Percentiles rank a stretch among this genome's conserved stretches.
Evolutionary conservation across 495 filamentous ascomycete genomes (phyloP).

Genomic region (Penicillium egyptiacum): DNA sequence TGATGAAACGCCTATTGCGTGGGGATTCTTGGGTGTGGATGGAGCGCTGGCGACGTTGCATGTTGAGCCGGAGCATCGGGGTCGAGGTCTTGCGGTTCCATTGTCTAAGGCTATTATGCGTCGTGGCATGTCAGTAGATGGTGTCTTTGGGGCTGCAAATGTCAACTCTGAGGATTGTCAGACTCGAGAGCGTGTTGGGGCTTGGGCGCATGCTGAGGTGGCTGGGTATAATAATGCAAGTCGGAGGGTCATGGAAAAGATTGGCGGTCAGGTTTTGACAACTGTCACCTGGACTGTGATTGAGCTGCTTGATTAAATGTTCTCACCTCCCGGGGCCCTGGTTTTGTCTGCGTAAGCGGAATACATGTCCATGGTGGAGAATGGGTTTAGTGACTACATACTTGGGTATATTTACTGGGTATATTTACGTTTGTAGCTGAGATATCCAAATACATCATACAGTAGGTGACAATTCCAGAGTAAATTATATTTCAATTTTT

Average conservation of each 20-base stretch:
- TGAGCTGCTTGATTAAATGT: constrained; percentile 27
- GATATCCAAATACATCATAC: background rate
- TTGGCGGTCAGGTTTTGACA: constrained; percentile 43
- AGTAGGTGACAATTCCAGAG: background rate
- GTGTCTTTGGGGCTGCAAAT: constrained; percentile 23
- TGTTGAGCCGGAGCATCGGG: constrained; percentile 50
- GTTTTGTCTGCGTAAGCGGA: background rate
- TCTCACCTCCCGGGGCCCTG: background rate
- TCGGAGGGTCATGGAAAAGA: constrained; percentile 50
- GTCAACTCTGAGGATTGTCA: constrained; percentile 10
- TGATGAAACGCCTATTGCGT: constrained; percentile 41
- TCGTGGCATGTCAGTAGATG: constrained; percentile 25
- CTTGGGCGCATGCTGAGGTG: constrained; percentile 51
- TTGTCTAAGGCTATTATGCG: constrained; percentile 41
- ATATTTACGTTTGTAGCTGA: background rate
- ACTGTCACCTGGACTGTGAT: constrained; percentile 44
- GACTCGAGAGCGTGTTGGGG: constrained; percentile 6
- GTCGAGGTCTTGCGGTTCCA: constrained; percentile 41
- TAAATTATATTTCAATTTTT: background rate
- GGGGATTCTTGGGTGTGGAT: constrained; percentile 48
- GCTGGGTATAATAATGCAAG: constrained; percentile 45
- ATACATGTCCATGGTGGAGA: background rate
- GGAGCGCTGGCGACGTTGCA: constrained; percentile 50
- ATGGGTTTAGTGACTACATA: background rate
- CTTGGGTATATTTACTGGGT: background rate